Conservation (phyloP, 2,329 filamentous ascomycete species). For the Corinectria fuckeliana region DNA sequence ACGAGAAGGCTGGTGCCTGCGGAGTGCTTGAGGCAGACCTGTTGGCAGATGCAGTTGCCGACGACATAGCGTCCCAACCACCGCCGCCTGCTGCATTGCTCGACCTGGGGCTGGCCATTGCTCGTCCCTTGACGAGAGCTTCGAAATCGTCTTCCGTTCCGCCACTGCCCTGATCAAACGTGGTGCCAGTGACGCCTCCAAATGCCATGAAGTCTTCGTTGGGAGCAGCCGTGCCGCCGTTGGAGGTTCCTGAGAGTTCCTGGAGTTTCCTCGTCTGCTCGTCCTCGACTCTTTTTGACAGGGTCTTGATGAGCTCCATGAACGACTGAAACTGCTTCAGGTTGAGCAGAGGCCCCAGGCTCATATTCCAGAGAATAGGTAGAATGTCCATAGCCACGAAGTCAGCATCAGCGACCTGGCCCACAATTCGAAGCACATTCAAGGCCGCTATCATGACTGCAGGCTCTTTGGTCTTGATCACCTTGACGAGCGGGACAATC, state of each 20-base stretch:
- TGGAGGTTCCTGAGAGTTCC: constrained; percentile 72
- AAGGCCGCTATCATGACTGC: constrained; percentile 96
- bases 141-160: constrained; percentile 81
- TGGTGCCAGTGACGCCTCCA: constrained; percentile 68
- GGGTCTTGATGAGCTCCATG: constrained; percentile 83
- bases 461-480: constrained; percentile 96
- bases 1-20: constrained; percentile 63
- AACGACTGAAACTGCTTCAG: constrained; percentile 87
- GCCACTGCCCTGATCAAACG: constrained; percentile 59
- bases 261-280: constrained; percentile 90
- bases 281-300: constrained; percentile 82
- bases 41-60: constrained; percentile 44
- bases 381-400: constrained; percentile 92
- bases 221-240: constrained; percentile 54
- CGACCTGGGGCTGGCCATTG: constrained; percentile 41
- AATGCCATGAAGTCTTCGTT: constrained; percentile 75
- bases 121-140: constrained; percentile 78
- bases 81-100: constrained; percentile 50
- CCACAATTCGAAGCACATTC: constrained; percentile 83
- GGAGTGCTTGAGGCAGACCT: constrained; percentile 47
- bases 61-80: constrained; percentile 55
- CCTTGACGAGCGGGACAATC: constrained; percentile 86
- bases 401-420: constrained; percentile 81
- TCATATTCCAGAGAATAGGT: constrained; percentile 90
- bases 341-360: constrained; percentile 85